Conservation (phyloP, 176 grass and related monocot genomes). For the barley (Hordeum vulgare) region DNA sequence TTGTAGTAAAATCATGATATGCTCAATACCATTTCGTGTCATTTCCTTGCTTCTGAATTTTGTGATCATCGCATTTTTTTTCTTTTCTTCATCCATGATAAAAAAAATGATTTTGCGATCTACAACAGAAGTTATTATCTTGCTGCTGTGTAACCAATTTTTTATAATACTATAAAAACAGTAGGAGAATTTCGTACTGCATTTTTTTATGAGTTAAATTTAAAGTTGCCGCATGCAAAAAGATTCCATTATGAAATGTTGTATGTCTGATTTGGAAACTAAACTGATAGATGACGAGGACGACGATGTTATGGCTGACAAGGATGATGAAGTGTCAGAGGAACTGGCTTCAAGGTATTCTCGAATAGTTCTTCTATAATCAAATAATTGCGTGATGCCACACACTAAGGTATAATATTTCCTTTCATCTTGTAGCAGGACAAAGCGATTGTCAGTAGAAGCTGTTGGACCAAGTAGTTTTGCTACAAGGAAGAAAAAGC, state of each 20-base stretch:
- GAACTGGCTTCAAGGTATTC: slow-evolving; percentile 67
- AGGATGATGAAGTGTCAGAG: slow-evolving; percentile 50
- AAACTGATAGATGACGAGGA: slow-evolving; percentile 1
- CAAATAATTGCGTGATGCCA: neutral
- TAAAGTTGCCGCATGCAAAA: neutral
- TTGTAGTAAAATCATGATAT: neutral
- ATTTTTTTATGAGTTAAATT: neutral
- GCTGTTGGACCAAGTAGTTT: slow-evolving; percentile 87
- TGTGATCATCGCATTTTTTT: neutral
- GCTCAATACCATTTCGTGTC: neutral
- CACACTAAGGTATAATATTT: neutral
- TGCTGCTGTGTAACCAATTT: neutral
- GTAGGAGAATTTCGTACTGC: neutral
- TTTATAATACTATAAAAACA: neutral
- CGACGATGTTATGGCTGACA: slow-evolving; percentile 8
- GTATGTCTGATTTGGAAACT: neutral
- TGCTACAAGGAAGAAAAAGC: slow-evolving; percentile 93
- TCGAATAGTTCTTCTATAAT: neutral
- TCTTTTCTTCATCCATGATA: neutral
- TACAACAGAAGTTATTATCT: neutral
- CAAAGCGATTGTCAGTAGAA: slow-evolving; percentile 65
- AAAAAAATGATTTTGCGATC: neutral
- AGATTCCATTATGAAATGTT: neutral
- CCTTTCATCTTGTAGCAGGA: slow-evolving; percentile 38
- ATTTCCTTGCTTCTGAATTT: neutral